Evolutionary conservation across 176 grass and related monocot species (phyloP).

Genomic region (Oryza meridionalis): DNA sequence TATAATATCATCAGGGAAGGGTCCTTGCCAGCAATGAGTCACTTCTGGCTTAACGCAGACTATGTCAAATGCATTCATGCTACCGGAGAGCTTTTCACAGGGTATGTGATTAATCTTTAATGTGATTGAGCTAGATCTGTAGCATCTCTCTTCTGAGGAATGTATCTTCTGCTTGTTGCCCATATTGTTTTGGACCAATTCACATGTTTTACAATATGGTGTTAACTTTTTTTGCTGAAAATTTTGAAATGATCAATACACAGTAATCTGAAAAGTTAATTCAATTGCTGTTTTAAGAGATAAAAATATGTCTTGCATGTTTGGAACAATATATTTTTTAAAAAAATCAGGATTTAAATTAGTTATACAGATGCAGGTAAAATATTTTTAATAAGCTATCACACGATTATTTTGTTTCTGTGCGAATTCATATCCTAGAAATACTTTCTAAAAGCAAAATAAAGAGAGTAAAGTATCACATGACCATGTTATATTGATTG

Average conservation of each 20-base stretch:
- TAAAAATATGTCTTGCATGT: conserved; percentile 4
- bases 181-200: neutral
- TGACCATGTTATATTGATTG: neutral
- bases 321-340: neutral
- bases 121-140: neutral
- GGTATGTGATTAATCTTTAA: conserved; percentile 54
- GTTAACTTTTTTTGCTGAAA: neutral
- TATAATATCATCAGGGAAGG: conserved; percentile 94
- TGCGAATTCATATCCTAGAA: neutral
- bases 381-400: neutral
- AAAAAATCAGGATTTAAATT: conserved; percentile 20
- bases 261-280: neutral
- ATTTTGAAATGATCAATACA: neutral
- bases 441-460: neutral
- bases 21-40: conserved; percentile 77
- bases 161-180: neutral
- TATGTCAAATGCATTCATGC: conserved; percentile 89
- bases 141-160: neutral
- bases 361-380: neutral
- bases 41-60: conserved; percentile 87
- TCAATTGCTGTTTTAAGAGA: neutral
- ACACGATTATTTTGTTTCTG: neutral
- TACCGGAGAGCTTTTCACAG: conserved; percentile 75
- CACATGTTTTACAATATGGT: neutral
- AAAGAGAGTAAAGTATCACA: neutral